A percentile compares a stretch with the other conserved stretches of the same genome.
Conservation (phyloP, 345 rosid genomes). For the Toxicodendron radicans region DNA sequence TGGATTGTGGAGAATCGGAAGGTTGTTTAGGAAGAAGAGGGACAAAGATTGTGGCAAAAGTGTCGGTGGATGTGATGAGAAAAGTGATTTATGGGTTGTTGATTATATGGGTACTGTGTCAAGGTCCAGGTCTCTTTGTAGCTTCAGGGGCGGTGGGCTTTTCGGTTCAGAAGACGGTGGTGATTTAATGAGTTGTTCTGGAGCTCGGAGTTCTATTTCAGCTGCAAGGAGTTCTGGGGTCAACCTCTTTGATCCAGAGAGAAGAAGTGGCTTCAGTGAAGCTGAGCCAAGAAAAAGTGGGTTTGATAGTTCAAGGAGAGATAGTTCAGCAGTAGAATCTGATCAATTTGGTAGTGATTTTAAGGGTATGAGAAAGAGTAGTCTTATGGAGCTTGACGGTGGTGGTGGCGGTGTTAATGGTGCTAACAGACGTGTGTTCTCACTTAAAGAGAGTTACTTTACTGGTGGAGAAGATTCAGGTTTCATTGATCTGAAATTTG, state of each 20-base stretch:
- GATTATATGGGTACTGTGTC: slow-evolving; percentile 64
- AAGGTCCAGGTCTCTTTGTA: slow-evolving; percentile 89
- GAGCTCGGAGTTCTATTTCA: slow-evolving; percentile 60
- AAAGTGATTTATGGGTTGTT: slow-evolving; percentile 76
- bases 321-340: slow-evolving; percentile 31
- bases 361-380: slow-evolving; percentile 12
- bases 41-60: slow-evolving; percentile 41
- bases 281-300: slow-evolving; percentile 58
- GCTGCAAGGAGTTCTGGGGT: slow-evolving; percentile 88
- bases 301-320: slow-evolving; percentile 39
- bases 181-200: slow-evolving; percentile 50
- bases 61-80: slow-evolving; percentile 47
- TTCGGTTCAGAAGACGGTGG: slow-evolving; percentile 76
- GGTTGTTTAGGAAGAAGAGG: slow-evolving; percentile 66
- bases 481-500: slow-evolving; percentile 87
- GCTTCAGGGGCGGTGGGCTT: slow-evolving; percentile 70
- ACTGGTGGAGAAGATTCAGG: slow-evolving; percentile 75
- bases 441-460: slow-evolving; percentile 72
- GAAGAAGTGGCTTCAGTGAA: slow-evolving; percentile 82
- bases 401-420: slow-evolving; percentile 10
- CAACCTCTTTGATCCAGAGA: slow-evolving; percentile 66
- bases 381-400: slow-evolving; percentile 25
- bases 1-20: slow-evolving; percentile 77
- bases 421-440: slow-evolving; percentile 56
- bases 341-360: slow-evolving; percentile 22